Evolutionary conservation across 106 monocot species (phyloP), one percentile per base, ranked within the genome.

Genomic region (Dendrobium chrysotoxum): DNA sequence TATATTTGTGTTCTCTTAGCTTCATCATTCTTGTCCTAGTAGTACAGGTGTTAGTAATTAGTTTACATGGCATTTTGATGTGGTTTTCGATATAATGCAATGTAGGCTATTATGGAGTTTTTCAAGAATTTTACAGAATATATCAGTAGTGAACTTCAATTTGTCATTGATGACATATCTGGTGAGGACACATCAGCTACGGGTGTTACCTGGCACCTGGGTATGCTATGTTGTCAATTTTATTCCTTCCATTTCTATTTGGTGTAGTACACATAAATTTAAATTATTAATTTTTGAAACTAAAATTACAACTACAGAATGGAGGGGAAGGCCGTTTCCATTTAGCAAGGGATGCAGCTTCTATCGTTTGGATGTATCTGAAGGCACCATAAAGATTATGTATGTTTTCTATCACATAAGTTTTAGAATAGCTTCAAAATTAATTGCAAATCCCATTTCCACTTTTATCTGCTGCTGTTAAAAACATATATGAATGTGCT

Each of bases 281-380:
- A 40, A 40, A 6, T 41, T 5, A 41, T 40, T 40, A 50, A 50
- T 9, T 40, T 28, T 0, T 71, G 23, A 38, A 67, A 53, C 12
- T 38, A 35, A 79, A 54, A 50, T 70, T 7, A 11, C 30, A 64
- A 61, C 75, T 46, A 30, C 81, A 96, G 96, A 93, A 78, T 96
- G 96, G 93, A 81, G 80, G 41, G 93, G 93, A 40, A 91, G 76
- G 83, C 67, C 91, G 28, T 96, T 96, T 76, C 96, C 93, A 73
- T 96, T 96, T 77, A 96, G 96, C 91, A 93, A 85, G 85, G 96
- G 96, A 17, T 96, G 96, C 79, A 96, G 96, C 84, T 93, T 96
- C 84, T 96, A 96, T 75, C 88, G 90, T 21, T 73, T 91, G 78
- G 89, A 85, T 40, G 40, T 91, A 13, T 40, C 77, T n/a, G 80